These are phyloP conservation scores for Talaromyces sp. DNA, from an alignment of 2,329 filamentous ascomycete species.

Conservation along the genomic window DNA sequence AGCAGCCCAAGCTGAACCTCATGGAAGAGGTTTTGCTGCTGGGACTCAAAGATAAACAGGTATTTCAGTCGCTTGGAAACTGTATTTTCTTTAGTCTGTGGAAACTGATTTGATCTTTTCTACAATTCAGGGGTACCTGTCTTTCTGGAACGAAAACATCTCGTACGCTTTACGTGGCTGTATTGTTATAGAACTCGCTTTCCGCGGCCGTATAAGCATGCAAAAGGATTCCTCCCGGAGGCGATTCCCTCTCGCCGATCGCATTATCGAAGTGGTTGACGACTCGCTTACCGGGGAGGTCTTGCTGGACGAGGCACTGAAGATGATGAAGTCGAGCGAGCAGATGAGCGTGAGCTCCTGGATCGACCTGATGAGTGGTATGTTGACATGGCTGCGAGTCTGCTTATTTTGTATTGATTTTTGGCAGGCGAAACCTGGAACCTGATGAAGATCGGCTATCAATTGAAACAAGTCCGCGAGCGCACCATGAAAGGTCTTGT, in stretches of 20 bases:
- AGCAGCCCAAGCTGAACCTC: slow-evolving; percentile 95
- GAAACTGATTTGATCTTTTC: neutral
- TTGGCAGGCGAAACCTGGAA: slow-evolving; percentile 93
- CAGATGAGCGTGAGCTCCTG: slow-evolving; percentile 99
- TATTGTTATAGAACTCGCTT: slow-evolving; percentile 95
- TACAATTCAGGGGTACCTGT: slow-evolving; percentile 77
- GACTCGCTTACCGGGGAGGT: slow-evolving; percentile 96
- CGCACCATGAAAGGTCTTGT: slow-evolving; percentile 94
- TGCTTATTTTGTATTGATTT: slow-evolving; percentile 15
- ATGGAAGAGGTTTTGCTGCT: slow-evolving; percentile 98
- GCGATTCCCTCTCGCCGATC: slow-evolving; percentile 86
- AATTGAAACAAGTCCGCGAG: slow-evolving; percentile 98
- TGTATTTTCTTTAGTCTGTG: neutral
- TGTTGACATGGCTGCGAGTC: slow-evolving; percentile 20
- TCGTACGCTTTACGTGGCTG: slow-evolving; percentile 95
- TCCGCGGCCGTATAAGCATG: slow-evolving; percentile 95
- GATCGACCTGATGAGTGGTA: slow-evolving; percentile 99
- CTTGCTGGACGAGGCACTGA: slow-evolving; percentile 91
- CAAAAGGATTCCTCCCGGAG: slow-evolving; percentile 90
- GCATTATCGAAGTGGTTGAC: slow-evolving; percentile 94
- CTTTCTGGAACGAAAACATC: slow-evolving; percentile 99
- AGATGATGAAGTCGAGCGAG: slow-evolving; percentile 99
- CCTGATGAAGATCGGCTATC: slow-evolving; percentile 99
- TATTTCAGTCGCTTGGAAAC: slow-evolving; percentile 35
- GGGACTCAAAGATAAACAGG: slow-evolving; percentile 98